Evolutionary conservation across 2,329 filamentous ascomycete species (phyloP).

Genomic region (Ustilaginoidea virens): DNA sequence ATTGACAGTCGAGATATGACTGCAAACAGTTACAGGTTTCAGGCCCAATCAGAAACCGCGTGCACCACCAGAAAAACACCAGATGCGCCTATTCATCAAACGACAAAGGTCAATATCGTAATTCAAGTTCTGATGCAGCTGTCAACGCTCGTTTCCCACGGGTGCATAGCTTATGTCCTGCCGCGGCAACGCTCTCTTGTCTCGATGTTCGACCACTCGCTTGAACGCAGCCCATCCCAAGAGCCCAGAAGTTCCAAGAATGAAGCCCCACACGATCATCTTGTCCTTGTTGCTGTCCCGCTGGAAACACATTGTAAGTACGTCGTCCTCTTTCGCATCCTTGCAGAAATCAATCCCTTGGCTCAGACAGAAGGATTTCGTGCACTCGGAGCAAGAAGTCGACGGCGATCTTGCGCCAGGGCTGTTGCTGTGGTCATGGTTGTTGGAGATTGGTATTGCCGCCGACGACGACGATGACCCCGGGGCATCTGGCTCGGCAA

Average conservation of each 20-base stretch:
- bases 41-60: no score
- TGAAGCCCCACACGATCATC: conserved; percentile 50
- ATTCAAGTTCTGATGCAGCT: neutral
- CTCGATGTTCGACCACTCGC: conserved; percentile 27
- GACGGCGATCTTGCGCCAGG: conserved; percentile 20
- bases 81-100: neutral
- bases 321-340: conserved; percentile 43
- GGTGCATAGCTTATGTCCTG: conserved; percentile 15
- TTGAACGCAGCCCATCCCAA: conserved; percentile 43
- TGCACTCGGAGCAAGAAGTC: conserved; percentile 43
- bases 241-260: conserved; percentile 40
- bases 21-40: no score
- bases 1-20: no score
- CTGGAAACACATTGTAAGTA: conserved; percentile 49
- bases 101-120: conserved; percentile 1
- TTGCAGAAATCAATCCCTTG: conserved; percentile 48
- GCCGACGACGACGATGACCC: conserved; percentile 4
- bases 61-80: no score
- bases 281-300: conserved; percentile 51
- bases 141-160: conserved; percentile 1
- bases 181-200: conserved; percentile 15
- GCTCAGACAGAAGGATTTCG: conserved; percentile 46
- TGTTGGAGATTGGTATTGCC: neutral
- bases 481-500: conserved; percentile 8
- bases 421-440: conserved; percentile 1